These are phyloP conservation scores for Sequoiadendron giganteum DNA, from an alignment of 75 land plant genomes.

Conservation along the genomic window DNA sequence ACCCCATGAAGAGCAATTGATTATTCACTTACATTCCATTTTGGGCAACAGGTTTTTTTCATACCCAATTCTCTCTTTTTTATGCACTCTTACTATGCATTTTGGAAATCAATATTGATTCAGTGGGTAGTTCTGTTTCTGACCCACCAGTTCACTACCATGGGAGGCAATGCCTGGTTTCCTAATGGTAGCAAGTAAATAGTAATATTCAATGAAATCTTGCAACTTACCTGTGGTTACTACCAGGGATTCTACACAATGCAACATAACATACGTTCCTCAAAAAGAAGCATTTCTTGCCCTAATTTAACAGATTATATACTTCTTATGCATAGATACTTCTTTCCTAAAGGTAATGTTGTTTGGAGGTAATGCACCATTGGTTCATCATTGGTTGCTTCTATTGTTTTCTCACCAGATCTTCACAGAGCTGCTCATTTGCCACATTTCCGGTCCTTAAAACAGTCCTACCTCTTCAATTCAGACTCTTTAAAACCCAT, in stretches of 20 bases:
- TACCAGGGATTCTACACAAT: too few relatives aligned
- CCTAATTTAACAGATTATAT: too few relatives aligned
- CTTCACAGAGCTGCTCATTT: neutral
- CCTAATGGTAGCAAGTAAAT: too few relatives aligned
- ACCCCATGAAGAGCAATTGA: conserved; percentile 10
- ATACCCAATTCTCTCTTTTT: neutral
- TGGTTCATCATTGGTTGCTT: neutral
- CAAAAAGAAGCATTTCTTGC: neutral
- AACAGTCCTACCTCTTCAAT: neutral
- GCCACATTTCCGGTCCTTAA: neutral
- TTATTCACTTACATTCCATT: conserved; percentile 3
- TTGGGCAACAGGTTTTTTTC: conserved; percentile 7
- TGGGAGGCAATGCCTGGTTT: too few relatives aligned
- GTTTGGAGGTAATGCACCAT: neutral
- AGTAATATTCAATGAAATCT: too few relatives aligned
- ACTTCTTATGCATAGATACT: too few relatives aligned
- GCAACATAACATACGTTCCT: neutral
- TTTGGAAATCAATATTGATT: too few relatives aligned
- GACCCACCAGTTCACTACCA: too few relatives aligned
- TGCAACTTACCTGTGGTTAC: too few relatives aligned
- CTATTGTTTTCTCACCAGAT: neutral
- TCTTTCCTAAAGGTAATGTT: neutral
- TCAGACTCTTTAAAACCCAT: neutral
- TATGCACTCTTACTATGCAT: too few relatives aligned
- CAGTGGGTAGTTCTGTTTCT: too few relatives aligned